A percentile compares a stretch with the other conserved stretches of the same genome.
phyloP scores from a whole-genome alignment of 2,329 filamentous ascomycete species.

The Penicillium sp. region DNA sequence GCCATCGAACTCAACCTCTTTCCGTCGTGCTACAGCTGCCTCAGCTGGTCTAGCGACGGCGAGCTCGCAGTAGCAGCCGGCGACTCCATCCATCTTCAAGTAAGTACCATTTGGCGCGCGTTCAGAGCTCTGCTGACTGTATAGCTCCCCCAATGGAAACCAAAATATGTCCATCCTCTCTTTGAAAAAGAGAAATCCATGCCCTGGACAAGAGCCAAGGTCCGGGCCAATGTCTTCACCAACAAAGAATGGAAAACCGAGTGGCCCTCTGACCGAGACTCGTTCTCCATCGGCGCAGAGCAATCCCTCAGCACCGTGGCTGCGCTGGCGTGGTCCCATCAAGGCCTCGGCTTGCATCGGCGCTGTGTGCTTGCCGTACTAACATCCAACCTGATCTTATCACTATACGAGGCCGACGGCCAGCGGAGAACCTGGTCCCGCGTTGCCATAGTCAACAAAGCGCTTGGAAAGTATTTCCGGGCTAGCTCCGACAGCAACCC shows the following conservation, averaged over 20 bases:
- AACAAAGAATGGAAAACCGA: constrained; percentile 47
- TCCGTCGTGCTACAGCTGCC: constrained; percentile 50
- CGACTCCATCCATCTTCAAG: constrained; percentile 53
- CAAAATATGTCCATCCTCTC: constrained; percentile 12
- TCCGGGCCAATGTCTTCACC: constrained; percentile 53
- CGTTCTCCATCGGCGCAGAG: constrained; percentile 57
- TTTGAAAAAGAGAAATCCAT: constrained; percentile 19
- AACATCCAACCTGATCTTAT: constrained; percentile 54
- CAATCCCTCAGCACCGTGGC: constrained; percentile 50
- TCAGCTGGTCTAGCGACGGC: constrained; percentile 59
- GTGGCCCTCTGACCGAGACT: constrained; percentile 42
- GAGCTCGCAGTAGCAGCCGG: constrained; percentile 55
- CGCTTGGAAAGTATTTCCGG: constrained; percentile 39
- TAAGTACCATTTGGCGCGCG: constrained; percentile 21
- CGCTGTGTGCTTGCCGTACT: constrained; percentile 54
- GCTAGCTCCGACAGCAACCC: constrained; percentile 10
- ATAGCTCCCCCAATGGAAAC: constrained; percentile 15
- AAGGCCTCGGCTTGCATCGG: constrained; percentile 52
- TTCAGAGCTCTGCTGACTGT: not conserved
- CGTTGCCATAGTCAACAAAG: constrained; percentile 50
- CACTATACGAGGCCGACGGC: constrained; percentile 52
- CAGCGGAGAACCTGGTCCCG: constrained; percentile 49
- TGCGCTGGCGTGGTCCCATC: constrained; percentile 54
- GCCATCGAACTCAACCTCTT: constrained; percentile 40
- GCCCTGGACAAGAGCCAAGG: constrained; percentile 36